Percentiles rank a stretch among this genome's conserved stretches.
Evolutionary conservation across 345 rosid species (phyloP).

Genomic region (Clausena lansium): DNA sequence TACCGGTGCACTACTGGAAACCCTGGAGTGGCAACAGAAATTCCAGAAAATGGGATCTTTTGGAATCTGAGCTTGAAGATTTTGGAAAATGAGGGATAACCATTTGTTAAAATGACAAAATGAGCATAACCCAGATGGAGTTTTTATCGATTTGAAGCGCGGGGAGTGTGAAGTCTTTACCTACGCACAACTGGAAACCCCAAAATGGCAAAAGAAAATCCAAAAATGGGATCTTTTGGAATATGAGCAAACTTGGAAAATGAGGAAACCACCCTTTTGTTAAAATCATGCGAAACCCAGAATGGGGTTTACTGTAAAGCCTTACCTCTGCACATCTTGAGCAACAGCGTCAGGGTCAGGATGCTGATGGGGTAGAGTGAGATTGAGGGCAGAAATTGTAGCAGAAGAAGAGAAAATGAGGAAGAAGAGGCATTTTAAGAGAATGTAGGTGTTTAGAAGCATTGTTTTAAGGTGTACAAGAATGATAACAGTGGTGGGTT

Average conservation of each 20-base stretch:
- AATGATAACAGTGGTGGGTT: not conserved
- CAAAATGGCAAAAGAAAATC: not conserved
- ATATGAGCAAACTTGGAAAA: not conserved
- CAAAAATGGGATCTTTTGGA: not conserved
- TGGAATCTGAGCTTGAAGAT: not conserved
- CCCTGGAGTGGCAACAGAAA: not conserved
- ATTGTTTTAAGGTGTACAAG: constrained; percentile 23
- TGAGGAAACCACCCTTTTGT: not conserved
- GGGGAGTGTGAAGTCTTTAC: not conserved
- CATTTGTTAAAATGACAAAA: not conserved
- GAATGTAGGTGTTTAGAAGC: constrained; percentile 41
- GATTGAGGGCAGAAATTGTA: constrained; percentile 29
- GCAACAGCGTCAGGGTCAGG: constrained; percentile 58
- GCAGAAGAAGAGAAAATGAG: constrained; percentile 7
- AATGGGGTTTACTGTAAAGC: not conserved
- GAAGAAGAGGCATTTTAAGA: constrained; percentile 31
- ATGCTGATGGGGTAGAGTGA: constrained; percentile 58
- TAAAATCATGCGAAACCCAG: constrained; percentile 16
- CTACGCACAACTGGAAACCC: not conserved
- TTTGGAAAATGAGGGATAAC: constrained; percentile 4
- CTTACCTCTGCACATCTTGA: constrained; percentile 48
- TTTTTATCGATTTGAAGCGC: not conserved
- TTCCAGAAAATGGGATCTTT: not conserved
- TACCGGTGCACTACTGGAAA: not conserved
- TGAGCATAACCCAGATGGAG: constrained; percentile 7